A percentile compares a stretch with the other conserved stretches of the same genome.
Evolutionary conservation across 805 yeast genomes (phyloP).

Genomic region (Yamadazyma scolyti): DNA sequence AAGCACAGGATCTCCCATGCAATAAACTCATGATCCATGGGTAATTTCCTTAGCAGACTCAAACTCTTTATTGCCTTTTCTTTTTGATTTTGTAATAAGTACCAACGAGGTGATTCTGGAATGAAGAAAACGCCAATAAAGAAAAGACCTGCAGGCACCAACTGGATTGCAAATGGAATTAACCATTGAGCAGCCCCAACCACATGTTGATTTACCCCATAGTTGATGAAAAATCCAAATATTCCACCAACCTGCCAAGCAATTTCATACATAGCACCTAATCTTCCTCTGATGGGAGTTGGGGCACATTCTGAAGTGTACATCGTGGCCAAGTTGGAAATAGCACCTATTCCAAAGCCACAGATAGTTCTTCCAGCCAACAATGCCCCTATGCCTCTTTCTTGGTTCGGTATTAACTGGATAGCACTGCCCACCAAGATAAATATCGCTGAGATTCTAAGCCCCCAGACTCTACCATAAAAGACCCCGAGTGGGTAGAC

Average conservation of each 20-base stretch:
- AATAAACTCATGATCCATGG: slow-evolving; percentile 35
- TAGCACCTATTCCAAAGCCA: slow-evolving; percentile 52
- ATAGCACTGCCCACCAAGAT: slow-evolving; percentile 40
- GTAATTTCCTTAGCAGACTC: slow-evolving; percentile 35
- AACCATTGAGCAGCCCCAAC: slow-evolving; percentile 40
- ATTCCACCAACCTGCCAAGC: slow-evolving; percentile 49
- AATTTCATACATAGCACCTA: slow-evolving; percentile 45
- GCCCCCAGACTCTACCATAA: slow-evolving; percentile 35
- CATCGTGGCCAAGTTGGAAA: slow-evolving; percentile 48
- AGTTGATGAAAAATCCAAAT: slow-evolving; percentile 48
- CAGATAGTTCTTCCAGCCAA: slow-evolving; percentile 50
- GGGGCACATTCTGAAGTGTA: slow-evolving; percentile 45
- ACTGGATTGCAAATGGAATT: slow-evolving; percentile 45
- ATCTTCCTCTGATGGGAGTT: slow-evolving; percentile 41
- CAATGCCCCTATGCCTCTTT: slow-evolving; percentile 30
- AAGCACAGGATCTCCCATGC: slow-evolving; percentile 33
- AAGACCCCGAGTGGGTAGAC: slow-evolving; percentile 40
- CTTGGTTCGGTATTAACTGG: slow-evolving; percentile 26
- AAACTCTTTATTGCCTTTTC: slow-evolving; percentile 31
- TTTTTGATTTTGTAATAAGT: slow-evolving; percentile 30
- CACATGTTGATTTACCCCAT: slow-evolving; percentile 39
- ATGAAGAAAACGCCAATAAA: slow-evolving; percentile 35
- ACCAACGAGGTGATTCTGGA: slow-evolving; percentile 47
- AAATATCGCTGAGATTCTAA: slow-evolving; percentile 34
- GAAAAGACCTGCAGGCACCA: slow-evolving; percentile 43